phyloP scores from a whole-genome alignment of 352 stramenopile genomes.

The Pythium inflatum region DNA sequence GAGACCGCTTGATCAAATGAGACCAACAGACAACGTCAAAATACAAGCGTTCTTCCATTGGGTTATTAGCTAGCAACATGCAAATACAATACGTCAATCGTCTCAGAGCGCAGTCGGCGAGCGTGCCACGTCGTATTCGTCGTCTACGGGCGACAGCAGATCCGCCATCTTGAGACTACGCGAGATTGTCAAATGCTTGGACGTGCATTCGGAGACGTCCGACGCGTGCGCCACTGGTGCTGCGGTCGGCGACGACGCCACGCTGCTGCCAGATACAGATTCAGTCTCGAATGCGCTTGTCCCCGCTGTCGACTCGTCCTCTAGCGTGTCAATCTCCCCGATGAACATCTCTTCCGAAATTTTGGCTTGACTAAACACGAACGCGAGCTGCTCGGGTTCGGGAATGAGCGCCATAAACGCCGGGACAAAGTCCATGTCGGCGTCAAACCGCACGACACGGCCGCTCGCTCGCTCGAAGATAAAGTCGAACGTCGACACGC shows the following conservation, averaged over 20 bases:
- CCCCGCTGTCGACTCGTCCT: no score
- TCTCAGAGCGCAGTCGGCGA: no score
- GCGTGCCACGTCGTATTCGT: no score
- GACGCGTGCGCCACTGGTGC: neutral
- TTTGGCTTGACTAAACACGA: constrained; percentile 24
- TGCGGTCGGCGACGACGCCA: no score
- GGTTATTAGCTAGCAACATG: no score
- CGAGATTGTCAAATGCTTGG: neutral
- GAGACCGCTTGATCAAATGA: no score
- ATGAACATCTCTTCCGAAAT: constrained; percentile 30
- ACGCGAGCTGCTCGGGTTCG: constrained; percentile 17
- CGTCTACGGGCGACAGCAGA: constrained; percentile 3
- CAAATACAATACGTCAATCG: no score
- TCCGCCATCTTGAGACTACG: constrained; percentile 17
- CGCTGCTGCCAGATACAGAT: no score
- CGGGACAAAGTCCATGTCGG: constrained; percentile 31
- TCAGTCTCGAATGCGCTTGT: no score
- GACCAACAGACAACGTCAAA: no score
- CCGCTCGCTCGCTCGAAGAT: constrained; percentile 14
- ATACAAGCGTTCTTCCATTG: no score
- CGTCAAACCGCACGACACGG: constrained; percentile 22
- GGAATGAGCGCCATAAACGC: constrained; percentile 24
- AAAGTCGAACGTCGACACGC: constrained; percentile 26
- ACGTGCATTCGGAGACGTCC: constrained; percentile 1
- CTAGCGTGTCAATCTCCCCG: constrained; percentile 3